A percentile compares a stretch with the other conserved stretches of the same genome.
phyloP scores from a whole-genome alignment of 2,329 filamentous ascomycete genomes.

The Colletotrichum aenigma region DNA sequence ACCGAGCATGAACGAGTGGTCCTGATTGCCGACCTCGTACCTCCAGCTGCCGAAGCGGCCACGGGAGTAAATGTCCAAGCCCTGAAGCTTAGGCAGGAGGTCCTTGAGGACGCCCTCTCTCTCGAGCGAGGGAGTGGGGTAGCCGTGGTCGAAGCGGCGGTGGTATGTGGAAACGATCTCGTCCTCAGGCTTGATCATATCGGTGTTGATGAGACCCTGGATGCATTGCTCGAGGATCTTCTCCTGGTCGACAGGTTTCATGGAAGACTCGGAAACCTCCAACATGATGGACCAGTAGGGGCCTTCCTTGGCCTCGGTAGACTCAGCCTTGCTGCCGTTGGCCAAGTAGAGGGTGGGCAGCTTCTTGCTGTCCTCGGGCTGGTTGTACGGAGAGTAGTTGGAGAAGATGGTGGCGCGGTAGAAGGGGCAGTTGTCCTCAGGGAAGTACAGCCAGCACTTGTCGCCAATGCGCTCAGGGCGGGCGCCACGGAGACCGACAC shows the following conservation, averaged over 20 bases:
- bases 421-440: constrained; percentile 97
- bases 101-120: constrained; percentile 93
- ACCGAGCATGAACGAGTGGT: constrained; percentile 97
- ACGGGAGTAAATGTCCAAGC: constrained; percentile 90
- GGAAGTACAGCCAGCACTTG: constrained; percentile 99
- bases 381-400: constrained; percentile 99
- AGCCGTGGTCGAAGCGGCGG: constrained; percentile 97
- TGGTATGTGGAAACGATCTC: constrained; percentile 99
- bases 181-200: constrained; percentile 89
- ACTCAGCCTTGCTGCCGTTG: constrained; percentile 80
- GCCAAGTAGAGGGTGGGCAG: constrained; percentile 86
- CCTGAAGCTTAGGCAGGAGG: constrained; percentile 90
- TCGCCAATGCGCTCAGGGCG: constrained; percentile 96
- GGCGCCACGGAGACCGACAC: constrained; percentile 89
- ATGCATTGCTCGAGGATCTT: constrained; percentile 91
- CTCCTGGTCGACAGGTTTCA: constrained; percentile 91
- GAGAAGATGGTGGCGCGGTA: constrained; percentile 99
- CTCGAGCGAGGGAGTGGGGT: constrained; percentile 94
- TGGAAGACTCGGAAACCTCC: constrained; percentile 91
- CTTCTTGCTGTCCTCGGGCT: constrained; percentile 82
- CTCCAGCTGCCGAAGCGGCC: constrained; percentile 98
- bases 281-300: constrained; percentile 99
- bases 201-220: constrained; percentile 95
- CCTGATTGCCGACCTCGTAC: constrained; percentile 95
- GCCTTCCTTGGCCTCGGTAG: constrained; percentile 76